These are phyloP conservation scores for Galerina marginata DNA, from an alignment of 768 basidiomycete genomes.

Conservation along the genomic window DNA sequence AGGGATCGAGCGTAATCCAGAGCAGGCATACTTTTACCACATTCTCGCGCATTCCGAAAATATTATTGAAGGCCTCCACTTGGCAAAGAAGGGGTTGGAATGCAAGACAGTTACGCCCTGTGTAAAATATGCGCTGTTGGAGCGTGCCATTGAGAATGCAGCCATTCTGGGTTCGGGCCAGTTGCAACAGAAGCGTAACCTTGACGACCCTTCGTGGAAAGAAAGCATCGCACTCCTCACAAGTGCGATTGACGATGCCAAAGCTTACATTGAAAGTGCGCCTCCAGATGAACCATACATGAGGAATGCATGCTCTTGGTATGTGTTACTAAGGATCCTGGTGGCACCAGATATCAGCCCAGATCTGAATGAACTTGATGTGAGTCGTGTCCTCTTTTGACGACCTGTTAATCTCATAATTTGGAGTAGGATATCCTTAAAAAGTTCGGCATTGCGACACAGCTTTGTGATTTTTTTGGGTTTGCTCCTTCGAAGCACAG, in stretches of 20 bases:
- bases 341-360: constrained; percentile 53
- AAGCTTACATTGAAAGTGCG: constrained; percentile 54
- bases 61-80: constrained; percentile 54
- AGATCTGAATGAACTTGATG: constrained; percentile 56
- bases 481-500: constrained; percentile 52
- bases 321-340: constrained; percentile 47
- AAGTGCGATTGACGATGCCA: constrained; percentile 64
- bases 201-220: constrained; percentile 51
- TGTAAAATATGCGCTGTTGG: constrained; percentile 56
- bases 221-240: constrained; percentile 64
- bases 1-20: constrained; percentile 56
- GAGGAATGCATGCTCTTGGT: constrained; percentile 62
- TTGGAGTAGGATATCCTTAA: constrained; percentile 35
- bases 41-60: constrained; percentile 55
- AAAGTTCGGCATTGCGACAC: constrained; percentile 54
- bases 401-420: not conserved
- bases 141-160: constrained; percentile 64
- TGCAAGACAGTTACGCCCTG: constrained; percentile 59
- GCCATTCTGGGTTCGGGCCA: constrained; percentile 55
- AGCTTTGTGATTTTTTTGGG: constrained; percentile 52
- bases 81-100: constrained; percentile 68
- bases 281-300: constrained; percentile 67
- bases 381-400: constrained; percentile 24
- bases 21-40: constrained; percentile 67
- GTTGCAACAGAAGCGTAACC: constrained; percentile 45